Percentiles rank a stretch among this genome's conserved stretches.
Conservation (phyloP, 2,329 filamentous ascomycete species). For the Colletotrichum theobromicola region DNA sequence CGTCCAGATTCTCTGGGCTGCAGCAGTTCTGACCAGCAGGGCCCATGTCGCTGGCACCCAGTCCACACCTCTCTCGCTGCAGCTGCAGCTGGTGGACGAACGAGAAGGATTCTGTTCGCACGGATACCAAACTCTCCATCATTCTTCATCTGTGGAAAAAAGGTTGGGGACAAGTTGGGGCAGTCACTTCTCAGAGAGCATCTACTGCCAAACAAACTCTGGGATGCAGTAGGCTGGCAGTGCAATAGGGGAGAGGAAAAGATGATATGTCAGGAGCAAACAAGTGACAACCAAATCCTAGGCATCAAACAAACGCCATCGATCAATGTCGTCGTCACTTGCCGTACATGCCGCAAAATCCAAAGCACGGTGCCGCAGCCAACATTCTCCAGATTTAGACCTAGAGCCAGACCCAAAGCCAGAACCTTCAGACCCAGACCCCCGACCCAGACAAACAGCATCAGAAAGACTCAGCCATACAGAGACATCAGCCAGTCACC, state of each 20-base stretch:
- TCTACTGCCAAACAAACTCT: not conserved
- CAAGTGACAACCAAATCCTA: not conserved
- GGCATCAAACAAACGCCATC: not conserved
- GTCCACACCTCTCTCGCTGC: not conserved
- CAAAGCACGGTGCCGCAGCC: not conserved
- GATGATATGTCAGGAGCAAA: not conserved
- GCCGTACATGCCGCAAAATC: not conserved
- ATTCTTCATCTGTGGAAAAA: not conserved
- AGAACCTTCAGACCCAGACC: not conserved
- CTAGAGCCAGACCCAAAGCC: not conserved
- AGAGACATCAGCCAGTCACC: not conserved
- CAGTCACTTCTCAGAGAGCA: not conserved
- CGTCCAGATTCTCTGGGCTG: constrained; percentile 16
- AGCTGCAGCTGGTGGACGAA: not conserved
- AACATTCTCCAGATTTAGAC: not conserved
- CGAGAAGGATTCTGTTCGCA: not conserved
- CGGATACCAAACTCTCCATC: not conserved
- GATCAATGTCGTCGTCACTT: not conserved
- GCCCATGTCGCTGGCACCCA: constrained; percentile 18
- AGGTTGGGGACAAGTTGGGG: not conserved
- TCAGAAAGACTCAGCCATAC: not conserved
- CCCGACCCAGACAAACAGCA: not conserved
- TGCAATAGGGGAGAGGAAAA: not conserved
- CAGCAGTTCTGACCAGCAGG: constrained; percentile 17
- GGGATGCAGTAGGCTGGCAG: not conserved